A percentile compares a stretch with the other conserved stretches of the same genome.
phyloP scores from a whole-genome alignment of 495 filamentous ascomycete species.

The Astrothelium macrocarpum region DNA sequence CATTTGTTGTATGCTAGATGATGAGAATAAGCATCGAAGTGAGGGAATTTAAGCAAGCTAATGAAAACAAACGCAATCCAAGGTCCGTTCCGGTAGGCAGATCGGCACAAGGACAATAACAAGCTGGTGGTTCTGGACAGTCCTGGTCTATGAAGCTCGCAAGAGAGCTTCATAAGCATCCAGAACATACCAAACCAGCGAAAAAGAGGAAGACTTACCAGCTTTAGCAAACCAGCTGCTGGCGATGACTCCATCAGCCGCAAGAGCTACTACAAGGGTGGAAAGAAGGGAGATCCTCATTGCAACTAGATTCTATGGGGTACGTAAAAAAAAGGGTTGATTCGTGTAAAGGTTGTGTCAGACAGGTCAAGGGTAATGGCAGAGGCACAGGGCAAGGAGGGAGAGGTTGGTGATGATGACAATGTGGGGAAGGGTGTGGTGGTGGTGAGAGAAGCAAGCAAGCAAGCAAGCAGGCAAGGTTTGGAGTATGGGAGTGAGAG shows the following conservation, averaged over 20 bases:
- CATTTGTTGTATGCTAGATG: constrained; percentile 91
- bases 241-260: constrained; percentile 56
- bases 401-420: not conserved
- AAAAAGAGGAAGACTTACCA: constrained; percentile 43
- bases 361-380: not conserved
- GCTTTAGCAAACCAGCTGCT: constrained; percentile 76
- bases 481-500: constrained; percentile 12
- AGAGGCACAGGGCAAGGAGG: not conserved
- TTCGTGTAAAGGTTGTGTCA: not conserved
- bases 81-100: not conserved
- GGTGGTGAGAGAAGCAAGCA: not conserved
- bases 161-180: constrained; percentile 1
- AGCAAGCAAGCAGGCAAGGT: not conserved
- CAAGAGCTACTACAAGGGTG: constrained; percentile 60
- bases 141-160: not conserved
- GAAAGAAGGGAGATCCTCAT: constrained; percentile 69
- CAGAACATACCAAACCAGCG: constrained; percentile 13
- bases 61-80: constrained; percentile 5
- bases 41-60: not conserved
- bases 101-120: constrained; percentile 5
- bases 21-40: constrained; percentile 1
- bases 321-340: not conserved
- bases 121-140: constrained; percentile 5
- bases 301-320: constrained; percentile 15
- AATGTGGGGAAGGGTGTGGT: not conserved